Evolutionary conservation across 106 monocot species (phyloP), one percentile per base, ranked within the genome.

Genomic region (Triglochin maritima): DNA sequence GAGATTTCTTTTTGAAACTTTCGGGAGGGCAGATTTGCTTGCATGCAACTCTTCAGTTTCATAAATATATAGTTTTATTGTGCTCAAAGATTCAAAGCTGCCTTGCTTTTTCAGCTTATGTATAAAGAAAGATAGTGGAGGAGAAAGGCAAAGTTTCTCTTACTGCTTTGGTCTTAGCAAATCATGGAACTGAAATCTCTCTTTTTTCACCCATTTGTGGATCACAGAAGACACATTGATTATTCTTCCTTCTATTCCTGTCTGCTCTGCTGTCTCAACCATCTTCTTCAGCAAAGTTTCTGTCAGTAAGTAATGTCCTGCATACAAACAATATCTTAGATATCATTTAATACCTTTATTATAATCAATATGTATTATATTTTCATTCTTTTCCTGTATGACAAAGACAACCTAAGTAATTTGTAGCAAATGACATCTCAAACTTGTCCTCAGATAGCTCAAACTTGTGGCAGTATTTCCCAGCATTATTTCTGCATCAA

Each of bases 361-460:
- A 29, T 29, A 29, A 29, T 29, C 29, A 29, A 29, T 0, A 29
- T 29, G 29, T 29, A 29, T 29, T 29, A 29, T 29, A 1, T 29
- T 29, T 29, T 29, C 29, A 29, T 29, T 29, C 29, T 29, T 29
- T 29, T 29, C 29, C 29, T 29, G 29, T 29, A 29, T 29, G 29
- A 29, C 29, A 29, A 29, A 29, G 44, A 11, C 47, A 81, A 84
- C 88, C 88, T 54, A 85, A 67, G 71, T 88, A 88, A 70, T 88
- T 85, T n/a, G 82, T 88, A 13, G 81, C 88, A 57, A 88, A 84
- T 41, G 82, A 77, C 82, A 75, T 85, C 82, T 88, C 88, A 45
- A 76, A 75, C 5, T 73, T 74, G 51, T 88, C 81, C 11, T 79
- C 79, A 0, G 74, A 60, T 13, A 82, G 44, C 29, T 73, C 67